A percentile compares a stretch with the other conserved stretches of the same genome.
phyloP scores from a whole-genome alignment of 225 moss, liverwort and hornwort genomes.

The Straminergon stramineum region DNA sequence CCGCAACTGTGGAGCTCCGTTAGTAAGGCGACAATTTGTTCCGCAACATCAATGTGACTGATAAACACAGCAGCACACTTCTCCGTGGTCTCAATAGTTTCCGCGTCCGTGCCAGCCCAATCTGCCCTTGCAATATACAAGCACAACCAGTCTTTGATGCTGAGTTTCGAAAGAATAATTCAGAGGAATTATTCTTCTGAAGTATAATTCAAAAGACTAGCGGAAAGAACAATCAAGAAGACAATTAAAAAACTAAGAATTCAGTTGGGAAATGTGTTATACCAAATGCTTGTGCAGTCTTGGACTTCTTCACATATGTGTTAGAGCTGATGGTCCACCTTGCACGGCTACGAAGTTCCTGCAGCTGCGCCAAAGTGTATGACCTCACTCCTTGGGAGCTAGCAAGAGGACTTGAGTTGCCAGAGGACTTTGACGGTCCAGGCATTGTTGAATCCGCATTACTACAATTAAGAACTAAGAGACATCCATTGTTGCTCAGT shows the following conservation, averaged over 20 bases:
- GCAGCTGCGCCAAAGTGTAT: conserved; percentile 15
- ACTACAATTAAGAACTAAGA: conserved; percentile 13
- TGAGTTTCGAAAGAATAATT: not conserved
- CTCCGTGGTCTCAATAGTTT: conserved; percentile 20
- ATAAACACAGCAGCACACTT: conserved; percentile 26
- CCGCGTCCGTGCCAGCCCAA: conserved; percentile 15
- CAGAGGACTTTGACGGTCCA: not conserved
- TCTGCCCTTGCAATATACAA: conserved; percentile 7
- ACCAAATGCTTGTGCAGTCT: conserved; percentile 29
- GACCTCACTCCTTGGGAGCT: not conserved
- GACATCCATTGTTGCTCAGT: conserved; percentile 3
- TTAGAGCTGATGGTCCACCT: conserved; percentile 30
- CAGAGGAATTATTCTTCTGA: not conserved
- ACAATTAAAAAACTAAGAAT: not conserved
- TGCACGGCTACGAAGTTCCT: conserved; percentile 40
- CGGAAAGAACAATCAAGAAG: not conserved
- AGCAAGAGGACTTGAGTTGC: not conserved
- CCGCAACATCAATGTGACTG: conserved; percentile 28
- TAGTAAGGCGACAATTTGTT: conserved; percentile 18
- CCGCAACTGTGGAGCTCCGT: conserved; percentile 32
- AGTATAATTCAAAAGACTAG: not conserved
- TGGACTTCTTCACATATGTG: conserved; percentile 24
- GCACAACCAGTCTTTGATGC: not conserved
- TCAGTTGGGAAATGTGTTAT: not conserved
- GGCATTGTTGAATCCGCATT: not conserved